phyloP scores from a whole-genome alignment of 2,329 filamentous ascomycete species.

The Xylariomycetidae sp. region DNA sequence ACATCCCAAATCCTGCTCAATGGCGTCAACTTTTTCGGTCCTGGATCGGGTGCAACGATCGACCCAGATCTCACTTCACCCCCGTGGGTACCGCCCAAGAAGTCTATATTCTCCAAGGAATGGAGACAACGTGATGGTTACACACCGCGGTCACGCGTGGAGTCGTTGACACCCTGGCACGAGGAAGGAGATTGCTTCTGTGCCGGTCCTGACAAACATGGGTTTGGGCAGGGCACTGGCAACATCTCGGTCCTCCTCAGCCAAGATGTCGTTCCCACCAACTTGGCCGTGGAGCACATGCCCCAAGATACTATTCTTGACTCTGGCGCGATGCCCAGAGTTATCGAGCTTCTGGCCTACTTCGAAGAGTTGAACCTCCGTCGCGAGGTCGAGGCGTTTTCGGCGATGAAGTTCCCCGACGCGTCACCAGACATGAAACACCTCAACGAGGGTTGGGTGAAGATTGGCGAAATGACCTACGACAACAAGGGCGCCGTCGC shows the following conservation, averaged over 20 bases:
- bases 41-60: conserved; percentile 59
- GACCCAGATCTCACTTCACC: conserved; percentile 56
- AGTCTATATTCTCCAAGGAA: conserved; percentile 17
- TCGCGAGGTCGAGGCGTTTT: conserved; percentile 37
- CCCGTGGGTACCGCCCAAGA: conserved; percentile 37
- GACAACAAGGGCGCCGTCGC: conserved; percentile 37
- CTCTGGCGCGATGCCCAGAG: conserved; percentile 54
- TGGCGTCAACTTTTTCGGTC: conserved; percentile 68
- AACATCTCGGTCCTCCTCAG: conserved; percentile 56
- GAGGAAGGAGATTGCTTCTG: conserved; percentile 90
- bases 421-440: conserved; percentile 16
- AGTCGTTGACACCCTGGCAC: conserved; percentile 63
- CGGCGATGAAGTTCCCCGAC: conserved; percentile 34
- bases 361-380: conserved; percentile 42
- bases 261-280: conserved; percentile 55
- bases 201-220: conserved; percentile 42
- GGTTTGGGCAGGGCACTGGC: conserved; percentile 49
- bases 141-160: conserved; percentile 32
- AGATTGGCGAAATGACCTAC: conserved; percentile 53
- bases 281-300: conserved; percentile 70
- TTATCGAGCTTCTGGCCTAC: conserved; percentile 65
- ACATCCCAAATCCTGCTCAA: conserved; percentile 39
- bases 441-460: conserved; percentile 42
- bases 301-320: conserved; percentile 54
- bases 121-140: conserved; percentile 22